Conservation (phyloP, 2,329 filamentous ascomycete species). For the Tolypocladium nubicola region DNA sequence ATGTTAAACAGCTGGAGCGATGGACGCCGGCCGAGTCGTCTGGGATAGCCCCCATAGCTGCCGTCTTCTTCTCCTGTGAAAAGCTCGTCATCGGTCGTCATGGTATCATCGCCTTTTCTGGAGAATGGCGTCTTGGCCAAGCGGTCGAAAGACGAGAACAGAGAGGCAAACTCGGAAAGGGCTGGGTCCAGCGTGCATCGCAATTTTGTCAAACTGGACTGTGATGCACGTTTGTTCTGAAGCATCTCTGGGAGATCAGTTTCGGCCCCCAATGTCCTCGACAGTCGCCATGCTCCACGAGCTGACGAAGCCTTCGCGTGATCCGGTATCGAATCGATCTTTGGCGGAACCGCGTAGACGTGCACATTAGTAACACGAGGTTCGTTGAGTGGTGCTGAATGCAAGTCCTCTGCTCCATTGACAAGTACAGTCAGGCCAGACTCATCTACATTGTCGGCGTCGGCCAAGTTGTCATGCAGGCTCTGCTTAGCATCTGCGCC, state of each 20-base stretch:
- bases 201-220: constrained; percentile 5
- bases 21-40: background rate
- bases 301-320: background rate
- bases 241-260: background rate
- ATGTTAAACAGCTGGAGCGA: constrained; percentile 1
- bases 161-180: constrained; percentile 16
- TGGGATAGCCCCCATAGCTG: background rate
- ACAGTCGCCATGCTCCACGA: background rate
- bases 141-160: constrained; percentile 16
- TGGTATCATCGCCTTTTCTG: constrained; percentile 7
- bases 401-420: background rate
- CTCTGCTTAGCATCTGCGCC: background rate
- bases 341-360: background rate
- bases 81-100: background rate
- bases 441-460: background rate
- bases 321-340: background rate
- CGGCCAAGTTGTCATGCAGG: background rate
- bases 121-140: constrained; percentile 12
- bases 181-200: constrained; percentile 11
- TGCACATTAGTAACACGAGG: background rate
- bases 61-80: background rate
- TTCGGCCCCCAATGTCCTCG: constrained; percentile 2
- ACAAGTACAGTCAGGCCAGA: background rate
- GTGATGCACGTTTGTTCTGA: constrained; percentile 4
- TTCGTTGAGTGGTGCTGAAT: background rate